phyloP scores from a whole-genome alignment of 139 green algal genomes.

The Tetraselmis striata region DNA sequence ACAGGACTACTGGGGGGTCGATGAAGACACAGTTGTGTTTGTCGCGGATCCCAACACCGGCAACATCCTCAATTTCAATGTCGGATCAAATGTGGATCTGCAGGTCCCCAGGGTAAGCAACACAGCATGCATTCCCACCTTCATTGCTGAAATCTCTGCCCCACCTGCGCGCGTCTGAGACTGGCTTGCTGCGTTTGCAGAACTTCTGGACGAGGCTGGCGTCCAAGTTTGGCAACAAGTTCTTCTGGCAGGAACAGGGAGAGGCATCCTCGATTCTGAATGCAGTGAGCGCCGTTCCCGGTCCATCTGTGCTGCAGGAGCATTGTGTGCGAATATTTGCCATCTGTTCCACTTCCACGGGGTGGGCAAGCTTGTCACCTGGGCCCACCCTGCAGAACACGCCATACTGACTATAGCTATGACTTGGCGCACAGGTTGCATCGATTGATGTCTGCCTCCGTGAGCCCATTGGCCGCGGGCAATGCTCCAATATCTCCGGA shows the following conservation, averaged over 20 bases:
- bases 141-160: slow-evolving; percentile 1
- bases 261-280: slow-evolving; percentile 75
- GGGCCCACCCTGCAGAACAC: no score
- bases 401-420: neutral
- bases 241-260: slow-evolving; percentile 90
- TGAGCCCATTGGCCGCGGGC: slow-evolving; percentile 52
- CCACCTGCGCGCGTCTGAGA: no score
- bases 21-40: slow-evolving; percentile 90
- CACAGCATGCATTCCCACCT: neutral
- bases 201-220: slow-evolving; percentile 87
- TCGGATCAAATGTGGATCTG: slow-evolving; percentile 85
- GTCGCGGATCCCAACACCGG: slow-evolving; percentile 77
- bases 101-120: slow-evolving; percentile 65
- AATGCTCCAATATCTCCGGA: slow-evolving; percentile 53
- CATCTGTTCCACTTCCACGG: neutral
- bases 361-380: neutral
- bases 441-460: slow-evolving; percentile 71
- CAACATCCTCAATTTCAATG: slow-evolving; percentile 98
- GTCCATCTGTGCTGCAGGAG: neutral
- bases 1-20: slow-evolving; percentile 92
- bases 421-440: slow-evolving; percentile 36
- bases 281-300: slow-evolving; percentile 44
- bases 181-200: no score
- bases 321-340: neutral
- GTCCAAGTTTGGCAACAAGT: slow-evolving; percentile 92